Evolutionary conservation across 1,284 basidiomycete genomes (phyloP).

Genomic region (Xerocomus alliaceus): DNA sequence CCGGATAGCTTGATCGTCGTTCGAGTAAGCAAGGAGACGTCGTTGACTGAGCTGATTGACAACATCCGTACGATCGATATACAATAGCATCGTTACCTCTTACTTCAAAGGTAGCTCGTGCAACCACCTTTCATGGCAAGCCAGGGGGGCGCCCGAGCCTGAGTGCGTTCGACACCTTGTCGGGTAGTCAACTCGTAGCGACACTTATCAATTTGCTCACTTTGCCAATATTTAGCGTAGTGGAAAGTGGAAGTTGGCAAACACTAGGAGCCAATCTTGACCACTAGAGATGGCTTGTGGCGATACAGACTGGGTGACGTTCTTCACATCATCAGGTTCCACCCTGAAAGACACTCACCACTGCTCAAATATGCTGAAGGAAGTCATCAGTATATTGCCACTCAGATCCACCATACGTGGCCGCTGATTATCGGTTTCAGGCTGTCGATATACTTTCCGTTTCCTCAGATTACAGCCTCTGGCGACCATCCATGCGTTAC

Average conservation of each 20-base stretch:
- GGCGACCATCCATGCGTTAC: neutral
- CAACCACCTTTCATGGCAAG: too few species aligned
- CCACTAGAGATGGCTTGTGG: conserved; percentile 35
- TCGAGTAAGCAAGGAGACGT: neutral
- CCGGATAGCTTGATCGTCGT: conserved; percentile 1
- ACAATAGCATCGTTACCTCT: neutral
- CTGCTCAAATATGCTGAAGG: conserved; percentile 21
- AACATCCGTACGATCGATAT: neutral
- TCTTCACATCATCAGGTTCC: conserved; percentile 25
- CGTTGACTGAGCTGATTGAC: neutral
- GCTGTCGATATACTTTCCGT: conserved; percentile 13
- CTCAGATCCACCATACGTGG: neutral
- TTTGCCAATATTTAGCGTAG: too few species aligned
- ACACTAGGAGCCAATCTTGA: conserved; percentile 27
- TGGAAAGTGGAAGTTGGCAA: conserved; percentile 31
- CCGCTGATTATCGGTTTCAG: conserved; percentile 4
- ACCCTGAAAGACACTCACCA: conserved; percentile 5
- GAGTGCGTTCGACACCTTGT: too few species aligned
- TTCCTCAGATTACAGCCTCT: conserved; percentile 16
- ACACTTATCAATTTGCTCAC: too few species aligned
- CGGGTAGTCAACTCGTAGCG: too few species aligned
- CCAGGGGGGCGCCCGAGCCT: too few species aligned
- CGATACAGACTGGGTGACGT: conserved; percentile 33
- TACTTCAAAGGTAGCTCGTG: too few species aligned
- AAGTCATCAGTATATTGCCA: conserved; percentile 11